Evolutionary conservation across 352 stramenopile species (phyloP).

Genomic region (Phytophthora sojae): DNA sequence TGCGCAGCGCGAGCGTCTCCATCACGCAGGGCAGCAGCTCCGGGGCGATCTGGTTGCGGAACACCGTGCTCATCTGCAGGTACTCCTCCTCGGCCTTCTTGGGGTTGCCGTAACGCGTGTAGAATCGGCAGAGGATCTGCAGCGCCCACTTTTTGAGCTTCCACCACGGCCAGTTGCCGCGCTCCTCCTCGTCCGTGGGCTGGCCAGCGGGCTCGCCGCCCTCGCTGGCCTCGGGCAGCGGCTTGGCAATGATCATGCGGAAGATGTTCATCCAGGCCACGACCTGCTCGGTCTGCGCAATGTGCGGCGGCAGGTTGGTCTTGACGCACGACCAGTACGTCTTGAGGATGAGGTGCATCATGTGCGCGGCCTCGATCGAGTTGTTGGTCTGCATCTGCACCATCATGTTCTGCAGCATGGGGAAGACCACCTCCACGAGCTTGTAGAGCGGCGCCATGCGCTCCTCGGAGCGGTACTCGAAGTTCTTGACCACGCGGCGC

Average conservation of each 20-base stretch:
- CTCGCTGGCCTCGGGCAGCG: conserved; percentile 89
- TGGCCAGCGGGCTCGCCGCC: conserved; percentile 86
- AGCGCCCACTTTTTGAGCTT: conserved; percentile 99
- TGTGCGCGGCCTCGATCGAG: conserved; percentile 94
- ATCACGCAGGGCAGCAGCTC: conserved; percentile 80
- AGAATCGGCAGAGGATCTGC: conserved; percentile 97
- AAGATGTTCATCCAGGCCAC: conserved; percentile 95
- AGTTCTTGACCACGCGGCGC: conserved; percentile 97
- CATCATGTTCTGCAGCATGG: conserved; percentile 93
- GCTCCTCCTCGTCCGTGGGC: conserved; percentile 92
- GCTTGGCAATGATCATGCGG: conserved; percentile 90
- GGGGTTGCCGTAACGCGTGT: conserved; percentile 97
- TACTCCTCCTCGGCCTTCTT: conserved; percentile 93
- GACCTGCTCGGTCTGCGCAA: conserved; percentile 88
- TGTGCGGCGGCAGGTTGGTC: conserved; percentile 91
- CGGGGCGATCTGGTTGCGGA: conserved; percentile 93
- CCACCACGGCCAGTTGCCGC: conserved; percentile 96
- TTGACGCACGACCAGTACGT: conserved; percentile 98
- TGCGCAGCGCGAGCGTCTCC: conserved; percentile 93
- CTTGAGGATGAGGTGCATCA: conserved; percentile 96
- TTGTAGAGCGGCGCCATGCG: conserved; percentile 91
- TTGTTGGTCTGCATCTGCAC: conserved; percentile 82
- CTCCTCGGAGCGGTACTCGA: conserved; percentile 97
- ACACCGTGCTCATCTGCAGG: conserved; percentile 94
- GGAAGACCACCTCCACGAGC: conserved; percentile 94